A percentile compares a stretch with the other conserved stretches of the same genome.
Conservation (phyloP, 2,329 filamentous ascomycete genomes). For the Phyllachora maydis region DNA sequence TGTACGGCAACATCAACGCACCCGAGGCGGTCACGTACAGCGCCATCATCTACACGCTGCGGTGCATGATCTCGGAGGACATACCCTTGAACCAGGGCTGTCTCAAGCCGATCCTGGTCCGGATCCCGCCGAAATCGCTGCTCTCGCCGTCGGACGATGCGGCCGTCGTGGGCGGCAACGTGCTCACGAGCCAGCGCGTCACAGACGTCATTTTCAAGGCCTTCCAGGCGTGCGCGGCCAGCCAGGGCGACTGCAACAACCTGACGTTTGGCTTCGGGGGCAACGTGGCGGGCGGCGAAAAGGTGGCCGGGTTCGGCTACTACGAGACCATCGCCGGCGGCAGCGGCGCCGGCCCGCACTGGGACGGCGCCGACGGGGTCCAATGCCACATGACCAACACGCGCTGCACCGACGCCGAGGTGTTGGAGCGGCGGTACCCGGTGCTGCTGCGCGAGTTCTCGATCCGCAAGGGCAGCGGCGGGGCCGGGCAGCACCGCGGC, state of each 20-base stretch:
- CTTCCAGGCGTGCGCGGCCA: slow-evolving; percentile 60
- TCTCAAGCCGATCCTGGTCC: slow-evolving; percentile 53
- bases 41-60: slow-evolving; percentile 71
- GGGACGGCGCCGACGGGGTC: slow-evolving; percentile 58
- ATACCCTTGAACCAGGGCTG: slow-evolving; percentile 81
- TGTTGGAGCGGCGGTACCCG: slow-evolving; percentile 60
- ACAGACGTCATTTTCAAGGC: slow-evolving; percentile 70
- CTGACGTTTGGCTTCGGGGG: slow-evolving; percentile 69
- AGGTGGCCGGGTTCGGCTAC: slow-evolving; percentile 62
- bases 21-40: slow-evolving; percentile 58
- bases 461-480: slow-evolving; percentile 40
- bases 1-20: slow-evolving; percentile 59
- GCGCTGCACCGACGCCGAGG: slow-evolving; percentile 60
- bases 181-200: slow-evolving; percentile 59
- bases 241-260: slow-evolving; percentile 68
- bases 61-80: slow-evolving; percentile 60
- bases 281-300: slow-evolving; percentile 31
- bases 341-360: slow-evolving; percentile 48
- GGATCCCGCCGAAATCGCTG: slow-evolving; percentile 52
- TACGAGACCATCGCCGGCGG: slow-evolving; percentile 75
- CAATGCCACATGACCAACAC: slow-evolving; percentile 80
- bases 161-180: slow-evolving; percentile 69
- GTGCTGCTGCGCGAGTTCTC: slow-evolving; percentile 52
- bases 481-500: slow-evolving; percentile 44
- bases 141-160: slow-evolving; percentile 57